Conservation (phyloP, 306 rosid species). For the Cicer arietinum region DNA sequence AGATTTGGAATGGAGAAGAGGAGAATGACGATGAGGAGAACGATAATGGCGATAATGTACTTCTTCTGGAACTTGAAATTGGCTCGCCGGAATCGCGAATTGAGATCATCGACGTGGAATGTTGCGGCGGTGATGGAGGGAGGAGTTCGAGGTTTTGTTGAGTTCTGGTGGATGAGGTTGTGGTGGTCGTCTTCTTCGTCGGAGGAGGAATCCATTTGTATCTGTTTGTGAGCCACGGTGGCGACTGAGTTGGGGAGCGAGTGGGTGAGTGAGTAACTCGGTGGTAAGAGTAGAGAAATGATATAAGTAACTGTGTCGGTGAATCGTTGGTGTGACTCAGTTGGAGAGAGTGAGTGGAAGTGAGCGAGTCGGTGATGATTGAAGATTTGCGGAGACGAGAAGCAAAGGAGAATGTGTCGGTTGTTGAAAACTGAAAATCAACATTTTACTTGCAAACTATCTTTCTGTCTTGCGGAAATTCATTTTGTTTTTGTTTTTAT, state of each 20-base stretch:
- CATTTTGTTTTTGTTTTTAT: no score
- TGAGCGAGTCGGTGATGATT: conserved; percentile 3
- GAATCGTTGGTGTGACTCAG: conserved; percentile 28
- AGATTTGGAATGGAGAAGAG: conserved; percentile 58
- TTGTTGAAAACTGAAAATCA: conserved; percentile 48
- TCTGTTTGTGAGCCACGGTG: conserved; percentile 44
- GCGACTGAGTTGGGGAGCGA: conserved; percentile 29
- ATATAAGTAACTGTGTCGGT: conserved; percentile 18
- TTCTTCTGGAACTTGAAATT: conserved; percentile 53
- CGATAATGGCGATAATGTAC: conserved; percentile 57
- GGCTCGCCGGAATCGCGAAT: conserved; percentile 46
- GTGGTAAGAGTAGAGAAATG: background rate
- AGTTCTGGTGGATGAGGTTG: conserved; percentile 69
- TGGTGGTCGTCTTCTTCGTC: conserved; percentile 89
- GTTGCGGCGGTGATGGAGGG: conserved; percentile 41
- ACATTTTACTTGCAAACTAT: conserved; percentile 28
- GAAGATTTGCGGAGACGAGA: background rate
- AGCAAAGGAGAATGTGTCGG: conserved; percentile 38
- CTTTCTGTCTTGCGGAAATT: no score
- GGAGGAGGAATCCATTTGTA: conserved; percentile 68
- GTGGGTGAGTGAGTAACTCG: background rate
- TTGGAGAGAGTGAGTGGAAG: conserved; percentile 6
- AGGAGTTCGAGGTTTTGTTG: conserved; percentile 52
- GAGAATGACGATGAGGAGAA: conserved; percentile 55
- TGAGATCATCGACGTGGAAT: conserved; percentile 62